A percentile compares a stretch with the other conserved stretches of the same genome.
These are phyloP conservation scores for Fusarium incarnatum DNA, from an alignment of 2,329 filamentous ascomycete species.

Conservation along the genomic window DNA sequence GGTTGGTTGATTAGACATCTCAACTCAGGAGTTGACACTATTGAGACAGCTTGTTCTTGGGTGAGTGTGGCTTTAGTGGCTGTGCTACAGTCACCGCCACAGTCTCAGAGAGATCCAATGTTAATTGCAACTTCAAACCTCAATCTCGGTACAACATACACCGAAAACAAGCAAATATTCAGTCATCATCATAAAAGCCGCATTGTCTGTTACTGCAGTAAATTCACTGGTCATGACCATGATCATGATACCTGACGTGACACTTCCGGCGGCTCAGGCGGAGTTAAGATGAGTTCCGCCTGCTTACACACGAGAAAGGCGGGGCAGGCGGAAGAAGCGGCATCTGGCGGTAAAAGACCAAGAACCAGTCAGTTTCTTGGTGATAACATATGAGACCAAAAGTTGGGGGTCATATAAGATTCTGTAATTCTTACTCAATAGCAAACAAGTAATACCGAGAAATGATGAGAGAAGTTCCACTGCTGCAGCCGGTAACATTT, in stretches of 20 bases:
- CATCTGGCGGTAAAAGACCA: slow-evolving; percentile 13
- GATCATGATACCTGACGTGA: neutral
- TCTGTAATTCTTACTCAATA: slow-evolving; percentile 13
- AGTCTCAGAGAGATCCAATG: neutral
- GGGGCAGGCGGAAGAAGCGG: slow-evolving; percentile 28
- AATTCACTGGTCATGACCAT: neutral
- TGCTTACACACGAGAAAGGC: slow-evolving; percentile 3
- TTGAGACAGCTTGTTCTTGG: slow-evolving; percentile 12
- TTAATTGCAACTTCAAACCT: neutral
- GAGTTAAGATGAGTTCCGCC: slow-evolving; percentile 13
- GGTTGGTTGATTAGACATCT: neutral
- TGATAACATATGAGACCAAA: slow-evolving; percentile 9
- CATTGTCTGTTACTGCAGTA: neutral
- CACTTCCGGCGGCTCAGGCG: slow-evolving; percentile 14
- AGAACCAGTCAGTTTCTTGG: neutral
- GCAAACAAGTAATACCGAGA: slow-evolving; percentile 7
- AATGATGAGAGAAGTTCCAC: neutral
- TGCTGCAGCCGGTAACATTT: neutral
- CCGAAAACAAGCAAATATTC: neutral
- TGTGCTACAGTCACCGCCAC: neutral
- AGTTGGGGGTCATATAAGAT: slow-evolving; percentile 12
- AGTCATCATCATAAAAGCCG: neutral
- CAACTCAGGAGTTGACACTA: neutral
- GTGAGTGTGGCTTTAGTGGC: slow-evolving; percentile 7
- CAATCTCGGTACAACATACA: neutral